These are phyloP conservation scores for Hygrocybe coccinea DNA, from an alignment of 768 basidiomycete species.

Conservation along the genomic window DNA sequence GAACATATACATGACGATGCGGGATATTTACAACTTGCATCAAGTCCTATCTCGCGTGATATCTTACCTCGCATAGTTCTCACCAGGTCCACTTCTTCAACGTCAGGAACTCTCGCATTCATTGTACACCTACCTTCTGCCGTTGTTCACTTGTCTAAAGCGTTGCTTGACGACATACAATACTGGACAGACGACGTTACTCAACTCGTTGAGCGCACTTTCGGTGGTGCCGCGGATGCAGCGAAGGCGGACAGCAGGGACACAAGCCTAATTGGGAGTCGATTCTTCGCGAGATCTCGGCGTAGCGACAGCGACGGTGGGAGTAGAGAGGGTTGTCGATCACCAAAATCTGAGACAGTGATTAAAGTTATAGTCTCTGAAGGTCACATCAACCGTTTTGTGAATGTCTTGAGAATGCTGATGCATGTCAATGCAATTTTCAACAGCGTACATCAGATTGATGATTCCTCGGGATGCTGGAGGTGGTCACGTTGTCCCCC, in stretches of 20 bases:
- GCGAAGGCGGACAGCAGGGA: slow-evolving; percentile 43
- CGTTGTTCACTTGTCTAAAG: slow-evolving; percentile 58
- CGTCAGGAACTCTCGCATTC: slow-evolving; percentile 21
- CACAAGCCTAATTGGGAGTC: slow-evolving; percentile 72
- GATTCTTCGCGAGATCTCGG: slow-evolving; percentile 62
- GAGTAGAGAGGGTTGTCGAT: slow-evolving; percentile 28
- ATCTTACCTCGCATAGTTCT: slow-evolving; percentile 36
- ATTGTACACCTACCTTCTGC: slow-evolving; percentile 56
- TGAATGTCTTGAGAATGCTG: background rate
- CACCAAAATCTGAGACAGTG: slow-evolving; percentile 37
- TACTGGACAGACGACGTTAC: slow-evolving; percentile 82
- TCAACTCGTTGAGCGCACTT: slow-evolving; percentile 58
- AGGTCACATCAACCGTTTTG: slow-evolving; percentile 25
- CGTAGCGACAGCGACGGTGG: slow-evolving; percentile 38
- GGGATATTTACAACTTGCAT: background rate
- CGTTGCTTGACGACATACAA: slow-evolving; percentile 69
- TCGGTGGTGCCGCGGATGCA: slow-evolving; percentile 17
- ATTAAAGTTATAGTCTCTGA: slow-evolving; percentile 48
- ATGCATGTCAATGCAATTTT: background rate
- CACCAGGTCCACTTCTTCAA: slow-evolving; percentile 16
- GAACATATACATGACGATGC: background rate
- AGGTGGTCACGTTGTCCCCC: slow-evolving; percentile 15
- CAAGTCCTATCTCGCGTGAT: slow-evolving; percentile 10
- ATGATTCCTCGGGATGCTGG: slow-evolving; percentile 44
- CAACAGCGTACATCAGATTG: slow-evolving; percentile 39